These are phyloP conservation scores for Spongispora temasekensis DNA, from an alignment of 1,284 basidiomycete species.

Conservation along the genomic window DNA sequence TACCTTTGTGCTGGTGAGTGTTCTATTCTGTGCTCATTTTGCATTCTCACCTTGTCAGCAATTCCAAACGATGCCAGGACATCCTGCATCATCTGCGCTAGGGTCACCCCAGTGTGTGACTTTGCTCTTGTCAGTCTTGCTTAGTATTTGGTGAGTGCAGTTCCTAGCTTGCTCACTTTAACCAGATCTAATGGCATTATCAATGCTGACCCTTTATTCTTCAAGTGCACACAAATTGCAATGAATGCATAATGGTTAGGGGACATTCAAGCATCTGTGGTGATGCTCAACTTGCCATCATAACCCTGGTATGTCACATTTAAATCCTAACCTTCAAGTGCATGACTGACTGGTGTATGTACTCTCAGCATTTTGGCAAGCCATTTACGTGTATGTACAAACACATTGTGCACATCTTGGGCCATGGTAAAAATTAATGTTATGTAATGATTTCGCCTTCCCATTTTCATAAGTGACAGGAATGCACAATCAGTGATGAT, in stretches of 20 bases:
- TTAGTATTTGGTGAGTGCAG: background rate
- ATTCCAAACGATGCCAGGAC: background rate
- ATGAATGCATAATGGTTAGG: too few species aligned
- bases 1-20: background rate
- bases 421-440: background rate
- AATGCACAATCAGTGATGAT: background rate
- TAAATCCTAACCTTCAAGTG: background rate
- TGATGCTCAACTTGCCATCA: too few species aligned
- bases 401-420: background rate
- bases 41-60: background rate
- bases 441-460: background rate
- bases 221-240: too few species aligned
- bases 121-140: background rate
- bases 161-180: background rate
- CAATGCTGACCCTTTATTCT: too few species aligned
- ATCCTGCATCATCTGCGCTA: background rate
- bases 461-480: background rate
- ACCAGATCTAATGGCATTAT: too few species aligned
- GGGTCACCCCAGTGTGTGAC: background rate
- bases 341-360: background rate
- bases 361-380: background rate
- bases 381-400: background rate
- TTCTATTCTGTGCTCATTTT: background rate
- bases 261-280: too few species aligned
- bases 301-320: background rate